Evolutionary conservation across 495 filamentous ascomycete genomes (phyloP).

Genomic region (Delitschia confertaspora): DNA sequence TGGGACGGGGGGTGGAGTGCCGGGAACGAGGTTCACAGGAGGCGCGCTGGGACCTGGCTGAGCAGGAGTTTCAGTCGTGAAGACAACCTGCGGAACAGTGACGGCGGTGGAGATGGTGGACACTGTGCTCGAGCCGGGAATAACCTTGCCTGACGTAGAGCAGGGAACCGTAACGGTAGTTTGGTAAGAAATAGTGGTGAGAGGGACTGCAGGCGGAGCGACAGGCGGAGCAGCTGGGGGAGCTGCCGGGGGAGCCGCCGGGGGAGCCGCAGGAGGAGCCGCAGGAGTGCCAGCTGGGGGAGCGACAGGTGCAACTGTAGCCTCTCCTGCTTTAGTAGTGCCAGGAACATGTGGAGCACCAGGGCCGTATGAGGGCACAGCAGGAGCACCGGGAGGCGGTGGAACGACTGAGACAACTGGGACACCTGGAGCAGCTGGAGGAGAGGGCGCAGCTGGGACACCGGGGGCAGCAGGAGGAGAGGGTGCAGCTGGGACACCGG

Average conservation of each 20-base stretch:
- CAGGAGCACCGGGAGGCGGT: constrained; percentile 10
- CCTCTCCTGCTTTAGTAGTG: neutral
- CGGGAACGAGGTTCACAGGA: constrained; percentile 45
- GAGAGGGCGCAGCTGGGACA: constrained; percentile 1
- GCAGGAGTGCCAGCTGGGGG: constrained; percentile 3
- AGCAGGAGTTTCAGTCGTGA: constrained; percentile 47
- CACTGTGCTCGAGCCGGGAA: constrained; percentile 48
- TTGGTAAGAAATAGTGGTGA: constrained; percentile 49
- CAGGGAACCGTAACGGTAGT: constrained; percentile 39
- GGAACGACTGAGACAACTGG: constrained; percentile 39
- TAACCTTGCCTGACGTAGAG: constrained; percentile 38
- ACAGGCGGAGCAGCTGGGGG: constrained; percentile 10
- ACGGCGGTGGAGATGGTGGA: constrained; percentile 49
- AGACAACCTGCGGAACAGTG: constrained; percentile 66
- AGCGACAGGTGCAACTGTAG: constrained; percentile 5
- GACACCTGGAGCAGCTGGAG: constrained; percentile 1
- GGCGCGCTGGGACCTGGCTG: constrained; percentile 26
- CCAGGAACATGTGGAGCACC: constrained; percentile 8
- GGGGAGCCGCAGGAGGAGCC: constrained; percentile 38
- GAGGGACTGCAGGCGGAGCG: constrained; percentile 33
- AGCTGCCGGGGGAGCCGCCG: constrained; percentile 10
- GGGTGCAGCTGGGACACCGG: constrained; percentile 11
- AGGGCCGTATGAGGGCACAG: neutral
- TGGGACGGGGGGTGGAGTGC: constrained; percentile 36
- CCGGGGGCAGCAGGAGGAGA: constrained; percentile 8